Base-by-base conservation (phyloP, 2,329 filamentous ascomycete genomes). In the Daldinia sp. region DNA sequence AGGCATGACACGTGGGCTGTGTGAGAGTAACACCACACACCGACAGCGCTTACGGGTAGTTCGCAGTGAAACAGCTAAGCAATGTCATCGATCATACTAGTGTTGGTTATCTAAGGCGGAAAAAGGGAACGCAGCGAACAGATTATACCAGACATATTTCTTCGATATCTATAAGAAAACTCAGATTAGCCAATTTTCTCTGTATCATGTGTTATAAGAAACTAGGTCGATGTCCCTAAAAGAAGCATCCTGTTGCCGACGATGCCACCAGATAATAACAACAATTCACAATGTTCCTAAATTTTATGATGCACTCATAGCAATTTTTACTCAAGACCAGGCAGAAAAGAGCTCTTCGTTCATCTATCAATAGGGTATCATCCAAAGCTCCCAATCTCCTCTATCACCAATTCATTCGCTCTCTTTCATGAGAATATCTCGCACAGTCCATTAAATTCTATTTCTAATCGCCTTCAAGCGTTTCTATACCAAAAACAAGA, bases 361-460 rank as follows among this genome's bases (percentile, higher is more conserved):
- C 18, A n/a, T 65, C 42, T 70, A 67, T 64, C 41, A 41, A 60
- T 23, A 62, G 68, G 68, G 68, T 70, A 68, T 70, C 68, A 70
- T 70, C 44, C 30, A 65, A 68, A 26, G 15, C 28, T 54, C 33
- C 48, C n/a, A 51, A 26, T 63, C 37, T 30, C 50, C 9, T 55
- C 60, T 33, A 60, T 54, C 37, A 20, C 51, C 42, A 9, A 20
- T 6, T 3, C 46, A 35, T 18, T 42, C 35, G 20, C 37, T 23
- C 53, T 54, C n/a, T 53, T 53, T 13, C 18, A 51, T 15, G 41
- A 48, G 20, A 53, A 58, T 15, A 13, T 18, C 26, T 39, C 18
- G 4, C 37, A n/a, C 13, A 54, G 18, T 15, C n/a, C 18, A 53
- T 42, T 44, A 51, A 58, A 53, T 15, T 37, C 6, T 18, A 30